Conservation (phyloP, 129 eudicot genomes). For the Silybum marianum region DNA sequence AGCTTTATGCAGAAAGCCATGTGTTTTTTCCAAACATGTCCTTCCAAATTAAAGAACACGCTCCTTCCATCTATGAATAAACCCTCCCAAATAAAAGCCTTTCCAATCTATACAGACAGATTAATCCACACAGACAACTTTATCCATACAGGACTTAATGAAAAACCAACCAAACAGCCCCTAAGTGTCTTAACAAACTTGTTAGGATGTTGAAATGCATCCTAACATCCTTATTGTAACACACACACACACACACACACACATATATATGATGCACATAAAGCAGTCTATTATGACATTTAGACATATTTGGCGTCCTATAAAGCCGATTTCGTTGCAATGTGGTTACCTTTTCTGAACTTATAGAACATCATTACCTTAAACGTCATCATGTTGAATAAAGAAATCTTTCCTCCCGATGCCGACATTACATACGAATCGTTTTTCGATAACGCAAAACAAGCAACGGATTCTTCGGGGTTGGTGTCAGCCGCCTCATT, state of each 20-base stretch:
- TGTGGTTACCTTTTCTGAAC: background rate
- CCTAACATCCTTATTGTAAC: background rate
- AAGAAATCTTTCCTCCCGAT: constrained; percentile 54
- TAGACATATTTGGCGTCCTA: background rate
- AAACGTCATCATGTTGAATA: constrained; percentile 55
- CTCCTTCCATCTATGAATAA: no score
- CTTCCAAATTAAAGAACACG: no score
- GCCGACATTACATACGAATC: constrained; percentile 62
- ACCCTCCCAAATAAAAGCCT: no score
- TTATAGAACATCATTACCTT: constrained; percentile 42
- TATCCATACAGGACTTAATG: no score
- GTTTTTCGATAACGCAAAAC: constrained; percentile 68
- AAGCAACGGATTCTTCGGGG: constrained; percentile 31
- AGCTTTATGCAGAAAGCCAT: no score
- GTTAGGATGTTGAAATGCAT: background rate
- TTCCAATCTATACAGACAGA: no score
- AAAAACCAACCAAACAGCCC: no score
- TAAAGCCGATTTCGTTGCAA: background rate
- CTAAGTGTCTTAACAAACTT: background rate
- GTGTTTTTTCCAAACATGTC: no score
- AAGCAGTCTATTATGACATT: background rate
- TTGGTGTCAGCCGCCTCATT: constrained; percentile 37
- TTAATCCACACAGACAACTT: no score
- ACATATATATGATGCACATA: background rate
- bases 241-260: no score